Evolutionary conservation across 495 filamentous ascomycete species (phyloP).

Genomic region (Penicillium angulare): DNA sequence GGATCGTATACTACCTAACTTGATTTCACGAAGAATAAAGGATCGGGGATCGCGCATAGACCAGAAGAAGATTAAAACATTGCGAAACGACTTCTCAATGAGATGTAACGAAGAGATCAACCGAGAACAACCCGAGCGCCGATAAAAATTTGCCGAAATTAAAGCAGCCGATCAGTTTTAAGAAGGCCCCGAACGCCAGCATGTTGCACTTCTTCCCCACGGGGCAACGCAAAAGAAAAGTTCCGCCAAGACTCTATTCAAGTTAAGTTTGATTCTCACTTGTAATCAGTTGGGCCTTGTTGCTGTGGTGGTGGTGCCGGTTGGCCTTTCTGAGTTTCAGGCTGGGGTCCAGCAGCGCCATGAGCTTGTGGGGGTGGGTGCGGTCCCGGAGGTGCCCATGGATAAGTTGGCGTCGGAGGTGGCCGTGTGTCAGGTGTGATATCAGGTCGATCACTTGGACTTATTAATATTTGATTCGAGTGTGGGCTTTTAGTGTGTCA

Average conservation of each 20-base stretch:
- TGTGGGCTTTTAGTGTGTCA: neutral
- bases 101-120: too few species aligned
- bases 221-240: neutral
- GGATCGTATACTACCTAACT: too few species aligned
- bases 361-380: slow-evolving; percentile 25
- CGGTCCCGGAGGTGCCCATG: slow-evolving; percentile 20
- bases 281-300: slow-evolving; percentile 8
- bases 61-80: too few species aligned
- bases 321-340: neutral
- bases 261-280: slow-evolving; percentile 2
- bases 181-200: neutral
- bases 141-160: neutral
- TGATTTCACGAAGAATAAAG: too few species aligned
- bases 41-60: too few species aligned
- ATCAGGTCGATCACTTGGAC: slow-evolving; percentile 40
- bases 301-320: slow-evolving; percentile 6
- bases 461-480: slow-evolving; percentile 8
- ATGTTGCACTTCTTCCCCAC: neutral
- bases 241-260: neutral
- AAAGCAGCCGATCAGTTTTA: too few species aligned
- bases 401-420: slow-evolving; percentile 22
- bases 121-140: neutral
- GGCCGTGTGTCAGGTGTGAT: slow-evolving; percentile 44
- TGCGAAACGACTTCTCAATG: too few species aligned
- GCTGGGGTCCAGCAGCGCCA: neutral